phyloP scores from a whole-genome alignment of 805 yeast species.

The Grigorovia transvaalensis region DNA sequence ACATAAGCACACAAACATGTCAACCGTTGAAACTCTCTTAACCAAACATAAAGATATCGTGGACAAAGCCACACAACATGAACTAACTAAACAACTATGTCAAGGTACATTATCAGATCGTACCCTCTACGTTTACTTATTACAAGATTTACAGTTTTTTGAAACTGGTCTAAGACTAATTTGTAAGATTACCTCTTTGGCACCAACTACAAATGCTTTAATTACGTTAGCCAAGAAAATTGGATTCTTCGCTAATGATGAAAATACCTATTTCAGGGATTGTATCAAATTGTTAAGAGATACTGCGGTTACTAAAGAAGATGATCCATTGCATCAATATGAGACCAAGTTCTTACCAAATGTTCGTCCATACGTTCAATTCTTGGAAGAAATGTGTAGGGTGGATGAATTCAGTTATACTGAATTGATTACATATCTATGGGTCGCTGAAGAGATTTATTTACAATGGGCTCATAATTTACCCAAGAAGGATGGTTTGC shows the following conservation, averaged over 20 bases:
- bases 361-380: conserved; percentile 32
- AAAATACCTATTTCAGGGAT: conserved; percentile 38
- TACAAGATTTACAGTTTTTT: conserved; percentile 42
- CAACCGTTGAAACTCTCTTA: conserved; percentile 15
- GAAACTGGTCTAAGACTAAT: conserved; percentile 34
- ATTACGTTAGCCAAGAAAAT: conserved; percentile 38
- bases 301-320: conserved; percentile 7
- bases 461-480: conserved; percentile 41
- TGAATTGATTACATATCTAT: conserved; percentile 35
- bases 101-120: conserved; percentile 36
- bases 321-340: conserved; percentile 8
- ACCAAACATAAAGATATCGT: conserved; percentile 18
- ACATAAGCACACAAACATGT: conserved; percentile 4
- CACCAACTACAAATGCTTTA: conserved; percentile 32
- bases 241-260: conserved; percentile 40
- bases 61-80: conserved; percentile 30
- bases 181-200: conserved; percentile 35
- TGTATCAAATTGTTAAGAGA: conserved; percentile 21
- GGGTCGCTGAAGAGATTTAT: conserved; percentile 42
- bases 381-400: conserved; percentile 25
- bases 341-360: conserved; percentile 13
- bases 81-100: conserved; percentile 37
- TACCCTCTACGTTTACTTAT: conserved; percentile 35
- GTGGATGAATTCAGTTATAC: conserved; percentile 27
- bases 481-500: conserved; percentile 25